Conservation (phyloP, 495 filamentous ascomycete genomes). For the Ramalina peruviana region DNA sequence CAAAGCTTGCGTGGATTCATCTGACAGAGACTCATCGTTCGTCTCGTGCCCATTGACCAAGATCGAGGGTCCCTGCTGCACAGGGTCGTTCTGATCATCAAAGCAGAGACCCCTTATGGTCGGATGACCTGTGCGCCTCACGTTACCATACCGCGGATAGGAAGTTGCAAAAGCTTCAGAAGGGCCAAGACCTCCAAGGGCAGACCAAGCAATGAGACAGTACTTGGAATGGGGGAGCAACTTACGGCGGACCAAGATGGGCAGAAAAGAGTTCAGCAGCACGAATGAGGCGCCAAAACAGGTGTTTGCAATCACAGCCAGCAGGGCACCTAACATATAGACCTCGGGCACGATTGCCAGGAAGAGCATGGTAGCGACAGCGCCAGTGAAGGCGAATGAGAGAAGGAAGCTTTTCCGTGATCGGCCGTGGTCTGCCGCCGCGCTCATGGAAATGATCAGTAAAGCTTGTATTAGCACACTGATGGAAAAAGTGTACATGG, state of each 20-base stretch:
- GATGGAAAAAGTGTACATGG: slow-evolving; percentile 94
- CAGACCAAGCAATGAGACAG: neutral
- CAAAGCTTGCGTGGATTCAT: slow-evolving; percentile 32
- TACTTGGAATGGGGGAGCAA: slow-evolving; percentile 23
- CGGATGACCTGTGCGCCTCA: no score
- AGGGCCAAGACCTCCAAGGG: neutral
- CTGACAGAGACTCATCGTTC: slow-evolving; percentile 7
- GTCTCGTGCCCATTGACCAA: neutral
- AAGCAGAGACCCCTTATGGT: neutral
- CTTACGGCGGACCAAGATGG: slow-evolving; percentile 67
- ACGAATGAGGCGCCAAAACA: slow-evolving; percentile 82
- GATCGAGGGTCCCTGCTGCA: no score
- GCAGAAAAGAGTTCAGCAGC: slow-evolving; percentile 70
- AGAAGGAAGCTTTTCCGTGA: slow-evolving; percentile 82
- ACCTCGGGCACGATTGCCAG: slow-evolving; percentile 57
- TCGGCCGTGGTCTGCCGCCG: slow-evolving; percentile 87
- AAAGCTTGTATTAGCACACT: slow-evolving; percentile 81
- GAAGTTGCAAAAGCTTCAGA: no score
- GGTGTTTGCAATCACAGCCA: slow-evolving; percentile 82
- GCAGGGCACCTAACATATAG: slow-evolving; percentile 66
- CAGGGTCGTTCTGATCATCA: slow-evolving; percentile 10
- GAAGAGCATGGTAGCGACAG: slow-evolving; percentile 77
- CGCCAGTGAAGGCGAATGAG: slow-evolving; percentile 67
- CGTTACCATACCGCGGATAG: no score
- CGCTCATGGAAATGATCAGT: slow-evolving; percentile 88